A percentile compares a stretch with the other conserved stretches of the same genome.
These are phyloP conservation scores for Asterophora parasitica DNA, from an alignment of 768 basidiomycete genomes.

Conservation along the genomic window DNA sequence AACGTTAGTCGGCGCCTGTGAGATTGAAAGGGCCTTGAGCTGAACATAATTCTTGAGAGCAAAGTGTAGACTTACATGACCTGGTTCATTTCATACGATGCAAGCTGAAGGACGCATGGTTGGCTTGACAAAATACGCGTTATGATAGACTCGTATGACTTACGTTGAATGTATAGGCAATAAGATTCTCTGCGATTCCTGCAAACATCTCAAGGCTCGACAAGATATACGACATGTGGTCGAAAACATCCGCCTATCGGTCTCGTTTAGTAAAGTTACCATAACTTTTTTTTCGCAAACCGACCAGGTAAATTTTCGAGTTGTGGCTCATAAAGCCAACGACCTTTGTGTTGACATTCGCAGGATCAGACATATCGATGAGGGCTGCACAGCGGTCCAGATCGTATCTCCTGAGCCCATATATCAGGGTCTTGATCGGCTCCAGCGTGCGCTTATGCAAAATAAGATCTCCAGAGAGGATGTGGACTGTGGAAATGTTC, in stretches of 20 bases:
- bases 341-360: conserved; percentile 33
- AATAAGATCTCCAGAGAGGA: conserved; percentile 70
- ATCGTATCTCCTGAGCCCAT: conserved; percentile 66
- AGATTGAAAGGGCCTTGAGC: not conserved
- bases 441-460: conserved; percentile 70
- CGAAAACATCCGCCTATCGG: conserved; percentile 62
- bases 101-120: conserved; percentile 39
- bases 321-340: conserved; percentile 66
- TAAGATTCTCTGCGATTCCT: conserved; percentile 65
- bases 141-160: conserved; percentile 17
- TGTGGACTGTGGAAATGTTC: conserved; percentile 49
- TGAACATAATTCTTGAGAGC: not conserved
- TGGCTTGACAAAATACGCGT: not conserved
- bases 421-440: conserved; percentile 65
- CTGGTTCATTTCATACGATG: conserved; percentile 72
- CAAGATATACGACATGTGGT: conserved; percentile 73
- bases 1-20: conserved; percentile 59
- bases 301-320: conserved; percentile 61
- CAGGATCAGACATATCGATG: conserved; percentile 37
- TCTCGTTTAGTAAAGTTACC: not conserved
- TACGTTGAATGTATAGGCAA: conserved; percentile 73
- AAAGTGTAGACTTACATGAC: conserved; percentile 47
- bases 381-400: conserved; percentile 61
- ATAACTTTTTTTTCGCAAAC: conserved; percentile 15
- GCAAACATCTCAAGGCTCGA: conserved; percentile 71